These are phyloP conservation scores for Venturia pyrina DNA, from an alignment of 2,329 filamentous ascomycete species.

Conservation along the genomic window DNA sequence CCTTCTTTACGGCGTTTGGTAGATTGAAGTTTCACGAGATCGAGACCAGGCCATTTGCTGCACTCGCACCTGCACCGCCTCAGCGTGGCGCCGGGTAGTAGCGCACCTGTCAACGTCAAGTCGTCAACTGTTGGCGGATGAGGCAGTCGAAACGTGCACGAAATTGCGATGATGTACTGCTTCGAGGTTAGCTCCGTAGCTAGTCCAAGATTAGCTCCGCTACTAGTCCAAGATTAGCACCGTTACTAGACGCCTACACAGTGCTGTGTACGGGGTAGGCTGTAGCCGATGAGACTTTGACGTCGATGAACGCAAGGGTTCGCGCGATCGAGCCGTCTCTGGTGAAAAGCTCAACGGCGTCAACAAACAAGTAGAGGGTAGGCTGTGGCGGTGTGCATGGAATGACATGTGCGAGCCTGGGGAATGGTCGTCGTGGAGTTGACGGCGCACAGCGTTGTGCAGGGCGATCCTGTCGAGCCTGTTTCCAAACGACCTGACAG, in stretches of 20 bases:
- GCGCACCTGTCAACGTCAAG: neutral
- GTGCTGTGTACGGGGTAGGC: neutral
- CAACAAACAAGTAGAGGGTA: neutral
- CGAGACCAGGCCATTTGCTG: neutral
- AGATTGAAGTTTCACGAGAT: too few relatives aligned
- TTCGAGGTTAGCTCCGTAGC: neutral
- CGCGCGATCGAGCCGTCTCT: neutral
- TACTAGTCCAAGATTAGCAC: too few relatives aligned
- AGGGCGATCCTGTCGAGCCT: neutral
- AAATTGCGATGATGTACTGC: neutral
- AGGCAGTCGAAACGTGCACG: neutral
- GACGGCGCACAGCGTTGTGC: neutral
- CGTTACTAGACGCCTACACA: too few relatives aligned
- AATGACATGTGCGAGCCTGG: neutral
- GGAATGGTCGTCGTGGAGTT: neutral
- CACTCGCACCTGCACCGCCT: too few relatives aligned
- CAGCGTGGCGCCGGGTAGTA: neutral
- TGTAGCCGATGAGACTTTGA: neutral
- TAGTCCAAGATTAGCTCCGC: too few relatives aligned
- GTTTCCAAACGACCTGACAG: neutral
- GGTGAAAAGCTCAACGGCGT: neutral
- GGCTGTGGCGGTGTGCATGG: neutral
- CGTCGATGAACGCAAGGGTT: neutral
- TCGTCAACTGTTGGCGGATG: too few relatives aligned
- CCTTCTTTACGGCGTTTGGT: too few relatives aligned